phyloP scores from a whole-genome alignment of 139 green algal genomes.

The Chlorella sorokiniana region DNA sequence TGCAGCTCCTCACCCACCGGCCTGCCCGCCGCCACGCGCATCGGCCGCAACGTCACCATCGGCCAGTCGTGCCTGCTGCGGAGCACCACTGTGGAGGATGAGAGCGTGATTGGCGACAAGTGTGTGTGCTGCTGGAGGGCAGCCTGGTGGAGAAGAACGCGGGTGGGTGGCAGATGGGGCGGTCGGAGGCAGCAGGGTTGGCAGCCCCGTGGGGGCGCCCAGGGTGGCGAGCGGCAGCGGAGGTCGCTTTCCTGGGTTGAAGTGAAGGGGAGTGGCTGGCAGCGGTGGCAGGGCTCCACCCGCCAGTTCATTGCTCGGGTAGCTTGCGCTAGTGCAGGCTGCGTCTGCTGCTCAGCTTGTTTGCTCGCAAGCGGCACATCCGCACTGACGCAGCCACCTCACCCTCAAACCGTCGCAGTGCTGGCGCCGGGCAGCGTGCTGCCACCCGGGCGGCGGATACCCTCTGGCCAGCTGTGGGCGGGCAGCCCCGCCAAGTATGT shows the following conservation, averaged over 20 bases:
- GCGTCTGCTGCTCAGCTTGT: background rate
- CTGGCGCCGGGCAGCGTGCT: conserved; percentile 83
- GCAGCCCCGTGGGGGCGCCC: too few relatives aligned
- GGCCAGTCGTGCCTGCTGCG: conserved; percentile 81
- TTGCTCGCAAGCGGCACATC: background rate
- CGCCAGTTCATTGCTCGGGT: too few relatives aligned
- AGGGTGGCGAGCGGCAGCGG: too few relatives aligned
- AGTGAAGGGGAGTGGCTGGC: too few relatives aligned
- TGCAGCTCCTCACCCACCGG: conserved; percentile 79
- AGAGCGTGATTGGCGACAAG: conserved; percentile 74
- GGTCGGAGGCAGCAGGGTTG: background rate
- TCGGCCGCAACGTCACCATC: conserved; percentile 84
- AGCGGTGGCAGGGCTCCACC: too few relatives aligned
- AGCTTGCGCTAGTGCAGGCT: background rate
- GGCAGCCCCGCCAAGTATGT: conserved; percentile 83
- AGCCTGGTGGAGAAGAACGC: conserved; percentile 75
- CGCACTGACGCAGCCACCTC: too few relatives aligned
- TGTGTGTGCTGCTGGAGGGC: conserved; percentile 82
- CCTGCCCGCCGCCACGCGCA: conserved; percentile 75
- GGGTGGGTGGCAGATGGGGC: background rate
- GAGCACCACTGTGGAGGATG: conserved; percentile 72
- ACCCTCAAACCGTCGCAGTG: background rate
- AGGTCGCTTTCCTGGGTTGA: too few relatives aligned
- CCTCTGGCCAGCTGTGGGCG: conserved; percentile 86
- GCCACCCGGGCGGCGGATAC: conserved; percentile 78